These are phyloP conservation scores for Brassica incana DNA, from an alignment of 345 rosid genomes.

Conservation along the genomic window DNA sequence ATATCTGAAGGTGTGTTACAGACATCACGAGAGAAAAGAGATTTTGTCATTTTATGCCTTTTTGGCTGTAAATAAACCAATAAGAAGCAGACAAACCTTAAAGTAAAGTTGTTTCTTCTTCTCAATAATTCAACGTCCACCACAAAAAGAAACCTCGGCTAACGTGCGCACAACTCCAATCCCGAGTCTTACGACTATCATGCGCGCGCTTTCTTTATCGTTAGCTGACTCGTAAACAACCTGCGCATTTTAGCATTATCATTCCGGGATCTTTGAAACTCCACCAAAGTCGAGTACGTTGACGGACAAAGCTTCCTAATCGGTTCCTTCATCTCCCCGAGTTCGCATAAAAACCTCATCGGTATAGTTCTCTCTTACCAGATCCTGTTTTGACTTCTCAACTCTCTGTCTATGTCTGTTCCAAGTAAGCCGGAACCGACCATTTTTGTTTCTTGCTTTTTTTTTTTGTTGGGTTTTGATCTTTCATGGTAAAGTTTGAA, in stretches of 20 bases:
- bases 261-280: background rate
- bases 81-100: slow-evolving; percentile 4
- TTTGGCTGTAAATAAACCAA: slow-evolving; percentile 29
- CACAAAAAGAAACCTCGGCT: slow-evolving; percentile 2
- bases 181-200: background rate
- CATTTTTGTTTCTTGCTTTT: background rate
- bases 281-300: slow-evolving; percentile 18
- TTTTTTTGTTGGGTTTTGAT: slow-evolving; percentile 25
- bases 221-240: slow-evolving; percentile 19
- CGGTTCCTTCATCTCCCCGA: slow-evolving; percentile 1
- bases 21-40: slow-evolving; percentile 3
- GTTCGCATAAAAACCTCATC: background rate
- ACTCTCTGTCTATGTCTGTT: slow-evolving; percentile 26
- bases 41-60: slow-evolving; percentile 9
- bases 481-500: slow-evolving; percentile 22
- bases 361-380: slow-evolving; percentile 12
- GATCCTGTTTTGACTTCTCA: slow-evolving; percentile 13
- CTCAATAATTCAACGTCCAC: slow-evolving; percentile 39
- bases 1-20: slow-evolving; percentile 10
- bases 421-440: slow-evolving; percentile 14
- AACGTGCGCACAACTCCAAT: slow-evolving; percentile 30
- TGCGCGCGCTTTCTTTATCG: slow-evolving; percentile 25
- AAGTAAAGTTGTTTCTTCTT: slow-evolving; percentile 12
- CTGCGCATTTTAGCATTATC: slow-evolving; percentile 38
- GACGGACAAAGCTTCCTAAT: slow-evolving; percentile 21